phyloP scores from a whole-genome alignment of 345 rosid species.

The Populus euphratica region DNA sequence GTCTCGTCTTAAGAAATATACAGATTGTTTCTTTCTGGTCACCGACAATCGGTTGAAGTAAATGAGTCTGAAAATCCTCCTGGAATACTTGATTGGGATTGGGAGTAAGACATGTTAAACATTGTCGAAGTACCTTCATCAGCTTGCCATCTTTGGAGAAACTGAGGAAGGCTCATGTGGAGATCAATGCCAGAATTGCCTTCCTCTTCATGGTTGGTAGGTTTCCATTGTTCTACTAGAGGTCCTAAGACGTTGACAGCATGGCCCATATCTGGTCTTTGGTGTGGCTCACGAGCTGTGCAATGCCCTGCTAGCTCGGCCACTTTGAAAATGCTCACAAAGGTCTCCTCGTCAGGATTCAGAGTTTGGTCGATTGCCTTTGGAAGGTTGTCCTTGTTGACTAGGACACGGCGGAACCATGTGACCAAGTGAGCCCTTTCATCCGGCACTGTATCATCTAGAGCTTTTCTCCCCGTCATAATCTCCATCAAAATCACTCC shows the following conservation, averaged over 20 bases:
- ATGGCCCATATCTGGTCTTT: constrained; percentile 90
- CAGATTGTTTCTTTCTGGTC: background rate
- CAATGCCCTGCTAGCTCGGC: constrained; percentile 90
- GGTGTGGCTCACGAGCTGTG: constrained; percentile 77
- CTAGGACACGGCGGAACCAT: constrained; percentile 68
- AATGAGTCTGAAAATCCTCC: constrained; percentile 56
- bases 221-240: constrained; percentile 80
- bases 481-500: constrained; percentile 91
- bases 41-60: constrained; percentile 57
- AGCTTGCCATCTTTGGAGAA: constrained; percentile 72
- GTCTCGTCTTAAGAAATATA: background rate
- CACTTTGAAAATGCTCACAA: constrained; percentile 55
- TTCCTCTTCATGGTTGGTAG: constrained; percentile 59
- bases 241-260: constrained; percentile 74
- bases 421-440: constrained; percentile 70
- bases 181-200: constrained; percentile 57
- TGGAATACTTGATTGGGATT: constrained; percentile 63
- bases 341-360: constrained; percentile 57
- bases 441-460: constrained; percentile 66
- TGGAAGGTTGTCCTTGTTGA: constrained; percentile 63
- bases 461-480: constrained; percentile 78
- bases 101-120: constrained; percentile 47
- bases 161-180: constrained; percentile 76
- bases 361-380: constrained; percentile 57
- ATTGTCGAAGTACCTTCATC: constrained; percentile 64